Percentiles rank a stretch among this genome's conserved stretches.
These are phyloP conservation scores for Aspergillus uvarum DNA, from an alignment of 2,329 filamentous ascomycete genomes.

Conservation along the genomic window DNA sequence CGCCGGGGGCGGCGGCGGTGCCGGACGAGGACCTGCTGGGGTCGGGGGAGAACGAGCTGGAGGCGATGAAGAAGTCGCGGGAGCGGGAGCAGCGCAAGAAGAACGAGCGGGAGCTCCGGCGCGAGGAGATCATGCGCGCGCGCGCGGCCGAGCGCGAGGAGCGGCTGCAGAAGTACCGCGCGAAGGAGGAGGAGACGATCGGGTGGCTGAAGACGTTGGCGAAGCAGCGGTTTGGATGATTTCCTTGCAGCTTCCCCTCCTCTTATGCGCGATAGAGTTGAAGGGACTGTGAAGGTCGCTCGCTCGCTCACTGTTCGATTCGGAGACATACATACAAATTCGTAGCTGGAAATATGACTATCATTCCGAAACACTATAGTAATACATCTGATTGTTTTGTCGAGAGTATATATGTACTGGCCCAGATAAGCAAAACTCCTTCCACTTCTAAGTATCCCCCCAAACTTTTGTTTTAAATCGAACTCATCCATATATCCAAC, in stretches of 20 bases:
- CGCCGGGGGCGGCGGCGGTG: slow-evolving; percentile 63
- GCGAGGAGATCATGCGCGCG: slow-evolving; percentile 77
- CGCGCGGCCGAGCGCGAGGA: slow-evolving; percentile 78
- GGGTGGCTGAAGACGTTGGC: slow-evolving; percentile 77
- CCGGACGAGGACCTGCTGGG: slow-evolving; percentile 75
- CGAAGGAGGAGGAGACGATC: slow-evolving; percentile 82
- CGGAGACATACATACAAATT: neutral
- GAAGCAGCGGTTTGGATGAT: slow-evolving; percentile 70
- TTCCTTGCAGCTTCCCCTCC: too few species aligned
- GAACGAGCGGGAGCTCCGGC: slow-evolving; percentile 76
- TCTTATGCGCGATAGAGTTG: neutral
- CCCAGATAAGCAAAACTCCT: too few species aligned
- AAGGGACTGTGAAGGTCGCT: too few species aligned
- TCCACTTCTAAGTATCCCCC: neutral
- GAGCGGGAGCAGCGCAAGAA: slow-evolving; percentile 69
- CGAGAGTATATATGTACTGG: too few species aligned
- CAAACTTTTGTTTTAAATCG: neutral
- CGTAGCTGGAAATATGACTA: neutral
- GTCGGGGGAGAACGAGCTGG: slow-evolving; percentile 57
- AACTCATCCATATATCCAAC: neutral
- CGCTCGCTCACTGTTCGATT: too few species aligned
- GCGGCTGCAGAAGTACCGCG: slow-evolving; percentile 65
- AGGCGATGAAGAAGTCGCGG: slow-evolving; percentile 65
- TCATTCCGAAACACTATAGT: too few species aligned
- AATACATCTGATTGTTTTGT: too few species aligned